phyloP scores from a whole-genome alignment of 768 basidiomycete species.

The Mycena metata region DNA sequence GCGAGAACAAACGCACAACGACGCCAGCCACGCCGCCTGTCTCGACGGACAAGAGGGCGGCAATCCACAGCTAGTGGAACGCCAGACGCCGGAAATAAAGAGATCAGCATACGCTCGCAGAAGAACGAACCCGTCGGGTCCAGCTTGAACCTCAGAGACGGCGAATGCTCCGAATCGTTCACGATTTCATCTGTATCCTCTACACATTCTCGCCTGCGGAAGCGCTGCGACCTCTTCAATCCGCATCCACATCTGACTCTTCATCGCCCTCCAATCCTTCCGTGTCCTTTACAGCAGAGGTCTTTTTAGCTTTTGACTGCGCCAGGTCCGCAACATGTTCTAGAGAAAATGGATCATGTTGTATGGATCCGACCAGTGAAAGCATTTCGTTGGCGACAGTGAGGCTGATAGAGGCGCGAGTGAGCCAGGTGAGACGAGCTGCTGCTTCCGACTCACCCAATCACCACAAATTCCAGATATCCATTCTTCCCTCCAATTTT shows the following conservation, averaged over 20 bases:
- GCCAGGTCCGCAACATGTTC: slow-evolving; percentile 57
- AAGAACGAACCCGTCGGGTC: no score
- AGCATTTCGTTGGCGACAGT: slow-evolving; percentile 95
- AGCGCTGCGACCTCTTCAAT: background rate
- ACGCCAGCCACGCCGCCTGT: no score
- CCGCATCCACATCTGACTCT: slow-evolving; percentile 21
- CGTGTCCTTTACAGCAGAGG: background rate
- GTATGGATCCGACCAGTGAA: slow-evolving; percentile 87
- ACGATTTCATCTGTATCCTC: background rate
- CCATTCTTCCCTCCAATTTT: slow-evolving; percentile 78
- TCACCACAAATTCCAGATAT: slow-evolving; percentile 85
- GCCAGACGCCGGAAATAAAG: no score
- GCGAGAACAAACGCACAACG: no score
- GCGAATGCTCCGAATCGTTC: no score
- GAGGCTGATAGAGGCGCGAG: slow-evolving; percentile 62
- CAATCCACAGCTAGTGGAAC: no score
- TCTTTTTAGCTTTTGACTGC: slow-evolving; percentile 28
- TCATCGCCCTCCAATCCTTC: slow-evolving; percentile 41
- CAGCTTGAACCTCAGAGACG: no score
- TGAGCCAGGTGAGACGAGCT: background rate
- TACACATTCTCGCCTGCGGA: background rate
- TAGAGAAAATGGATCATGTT: slow-evolving; percentile 79
- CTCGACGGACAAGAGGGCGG: no score
- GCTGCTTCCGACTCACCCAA: slow-evolving; percentile 71
- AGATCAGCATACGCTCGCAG: no score